These are phyloP conservation scores for Camellia sinensis DNA, from an alignment of 148 eudicot genomes.

Conservation along the genomic window DNA sequence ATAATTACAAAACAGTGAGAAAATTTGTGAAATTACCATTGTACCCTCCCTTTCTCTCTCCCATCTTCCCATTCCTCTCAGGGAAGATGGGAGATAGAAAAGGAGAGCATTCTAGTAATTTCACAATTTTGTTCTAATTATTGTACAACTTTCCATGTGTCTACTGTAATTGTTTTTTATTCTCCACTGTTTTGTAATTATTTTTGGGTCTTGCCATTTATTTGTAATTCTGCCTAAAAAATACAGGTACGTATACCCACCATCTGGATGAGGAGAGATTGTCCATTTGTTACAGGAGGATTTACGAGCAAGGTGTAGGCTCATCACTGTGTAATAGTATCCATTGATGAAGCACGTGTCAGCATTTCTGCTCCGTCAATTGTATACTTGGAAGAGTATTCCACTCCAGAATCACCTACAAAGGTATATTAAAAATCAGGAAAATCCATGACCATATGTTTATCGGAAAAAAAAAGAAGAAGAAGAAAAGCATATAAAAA, in stretches of 20 bases:
- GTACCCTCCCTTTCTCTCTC: too few relatives aligned
- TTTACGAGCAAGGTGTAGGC: not conserved
- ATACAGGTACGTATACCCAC: not conserved
- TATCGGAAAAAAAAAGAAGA: not conserved
- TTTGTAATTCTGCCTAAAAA: too few relatives aligned
- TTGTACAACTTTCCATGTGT: too few relatives aligned
- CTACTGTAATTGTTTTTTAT: too few relatives aligned
- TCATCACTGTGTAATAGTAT: slow-evolving; percentile 7
- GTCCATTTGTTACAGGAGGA: not conserved
- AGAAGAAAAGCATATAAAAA: not conserved
- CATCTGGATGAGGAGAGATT: slow-evolving; percentile 3
- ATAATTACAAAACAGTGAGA: too few relatives aligned
- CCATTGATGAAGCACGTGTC: not conserved
- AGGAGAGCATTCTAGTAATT: too few relatives aligned
- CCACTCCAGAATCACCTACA: slow-evolving; percentile 40
- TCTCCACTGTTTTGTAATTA: too few relatives aligned
- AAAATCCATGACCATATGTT: not conserved
- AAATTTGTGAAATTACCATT: too few relatives aligned
- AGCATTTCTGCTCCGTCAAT: slow-evolving; percentile 20
- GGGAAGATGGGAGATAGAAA: too few relatives aligned
- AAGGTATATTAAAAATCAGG: not conserved
- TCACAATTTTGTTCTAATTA: too few relatives aligned
- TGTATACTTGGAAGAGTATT: slow-evolving; percentile 15
- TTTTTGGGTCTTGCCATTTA: too few relatives aligned
- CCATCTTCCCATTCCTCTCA: too few relatives aligned